Evolutionary conservation across 2,329 filamentous ascomycete genomes (phyloP).

Genomic region (Colletotrichum orbiculare): DNA sequence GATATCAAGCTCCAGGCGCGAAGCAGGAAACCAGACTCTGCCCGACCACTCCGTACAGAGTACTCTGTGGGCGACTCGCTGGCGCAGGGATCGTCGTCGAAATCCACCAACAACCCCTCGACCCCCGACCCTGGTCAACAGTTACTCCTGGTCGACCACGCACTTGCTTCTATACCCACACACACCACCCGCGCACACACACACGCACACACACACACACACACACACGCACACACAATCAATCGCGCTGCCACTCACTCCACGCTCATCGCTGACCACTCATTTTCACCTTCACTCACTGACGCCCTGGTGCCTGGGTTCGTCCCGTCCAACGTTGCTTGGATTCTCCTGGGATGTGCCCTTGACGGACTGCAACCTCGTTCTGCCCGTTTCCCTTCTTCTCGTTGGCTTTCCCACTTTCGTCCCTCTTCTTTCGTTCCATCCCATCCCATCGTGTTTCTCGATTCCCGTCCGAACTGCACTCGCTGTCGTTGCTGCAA

Average conservation of each 20-base stretch:
- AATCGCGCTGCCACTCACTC: not conserved
- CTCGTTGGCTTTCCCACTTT: conserved; percentile 32
- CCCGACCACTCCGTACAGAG: too few relatives aligned
- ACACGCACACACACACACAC: too few relatives aligned
- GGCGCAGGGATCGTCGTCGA: conserved; percentile 8
- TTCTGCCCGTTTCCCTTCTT: conserved; percentile 26
- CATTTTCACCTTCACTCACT: not conserved
- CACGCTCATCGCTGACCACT: conserved; percentile 1
- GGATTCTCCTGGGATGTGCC: conserved; percentile 11
- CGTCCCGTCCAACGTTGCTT: conserved; percentile 16
- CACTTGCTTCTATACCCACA: not conserved
- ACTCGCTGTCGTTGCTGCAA: conserved; percentile 10
- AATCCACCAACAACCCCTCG: conserved; percentile 4
- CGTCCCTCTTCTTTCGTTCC: conserved; percentile 9
- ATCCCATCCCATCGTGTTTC: conserved; percentile 9
- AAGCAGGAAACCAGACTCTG: too few relatives aligned
- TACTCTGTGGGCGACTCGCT: not conserved
- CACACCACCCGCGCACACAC: not conserved
- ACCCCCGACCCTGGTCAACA: conserved; percentile 7
- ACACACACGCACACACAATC: not conserved
- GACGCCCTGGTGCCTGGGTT: not conserved
- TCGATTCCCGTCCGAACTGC: conserved; percentile 30
- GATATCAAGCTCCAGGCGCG: too few relatives aligned
- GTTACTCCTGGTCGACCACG: not conserved
- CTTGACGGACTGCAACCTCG: conserved; percentile 25